Evolutionary conservation across 257 asterid species (phyloP).

Genomic region (Solanum chiquidenum): DNA sequence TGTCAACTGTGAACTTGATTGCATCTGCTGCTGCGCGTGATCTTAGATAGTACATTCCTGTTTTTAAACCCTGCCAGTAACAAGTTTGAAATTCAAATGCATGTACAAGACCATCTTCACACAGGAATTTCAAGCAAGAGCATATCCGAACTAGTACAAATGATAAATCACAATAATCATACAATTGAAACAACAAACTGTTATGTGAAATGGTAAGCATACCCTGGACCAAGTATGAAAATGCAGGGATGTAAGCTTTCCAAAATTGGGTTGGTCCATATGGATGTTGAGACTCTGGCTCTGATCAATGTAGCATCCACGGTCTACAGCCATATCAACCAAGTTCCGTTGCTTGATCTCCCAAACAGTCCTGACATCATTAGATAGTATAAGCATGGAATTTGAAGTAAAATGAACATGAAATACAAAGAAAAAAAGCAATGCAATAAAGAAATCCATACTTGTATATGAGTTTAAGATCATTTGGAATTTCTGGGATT

Average conservation of each 20-base stretch:
- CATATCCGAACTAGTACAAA: background rate
- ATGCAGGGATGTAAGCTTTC: conserved; percentile 84
- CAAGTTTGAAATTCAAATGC: background rate
- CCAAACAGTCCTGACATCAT: conserved; percentile 69
- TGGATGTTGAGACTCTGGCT: conserved; percentile 95
- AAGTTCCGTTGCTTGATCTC: conserved; percentile 74
- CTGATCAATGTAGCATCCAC: conserved; percentile 93
- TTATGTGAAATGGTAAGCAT: background rate
- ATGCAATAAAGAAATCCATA: conserved; percentile 5
- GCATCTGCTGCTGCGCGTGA: conserved; percentile 97
- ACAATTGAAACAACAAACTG: background rate
- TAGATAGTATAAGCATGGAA: background rate
- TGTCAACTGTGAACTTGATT: conserved; percentile 82
- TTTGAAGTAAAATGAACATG: background rate
- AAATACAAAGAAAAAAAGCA: background rate
- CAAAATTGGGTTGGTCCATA: conserved; percentile 87
- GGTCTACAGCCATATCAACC: conserved; percentile 97
- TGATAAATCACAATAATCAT: background rate
- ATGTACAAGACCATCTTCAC: background rate
- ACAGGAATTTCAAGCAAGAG: background rate
- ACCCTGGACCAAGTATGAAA: conserved; percentile 89
- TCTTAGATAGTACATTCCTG: conserved; percentile 89
- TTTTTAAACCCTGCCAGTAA: conserved; percentile 65
- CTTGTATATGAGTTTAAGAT: conserved; percentile 73
- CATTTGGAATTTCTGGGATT: conserved; percentile 63